These are phyloP conservation scores for Plasmodium falciparum DNA, from an alignment of 169 alveolate species.

Conservation along the genomic window DNA sequence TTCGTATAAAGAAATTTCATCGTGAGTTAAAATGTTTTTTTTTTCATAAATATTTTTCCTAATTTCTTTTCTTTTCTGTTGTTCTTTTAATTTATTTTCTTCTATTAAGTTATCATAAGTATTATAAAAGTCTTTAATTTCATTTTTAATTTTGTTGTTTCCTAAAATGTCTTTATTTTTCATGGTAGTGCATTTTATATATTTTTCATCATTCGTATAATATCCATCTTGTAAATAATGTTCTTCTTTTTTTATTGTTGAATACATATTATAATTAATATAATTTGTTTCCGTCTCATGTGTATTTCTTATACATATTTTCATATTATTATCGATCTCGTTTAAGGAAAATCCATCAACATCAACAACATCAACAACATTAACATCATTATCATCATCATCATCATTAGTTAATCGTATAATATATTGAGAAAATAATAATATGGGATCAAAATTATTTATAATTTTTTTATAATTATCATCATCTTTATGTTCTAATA, in stretches of 20 bases:
- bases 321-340: not conserved
- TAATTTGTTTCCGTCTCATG: not conserved
- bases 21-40: constrained; percentile 37
- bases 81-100: constrained; percentile 32
- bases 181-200: not conserved
- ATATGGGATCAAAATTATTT: constrained; percentile 54
- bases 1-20: constrained; percentile 47
- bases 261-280: not conserved
- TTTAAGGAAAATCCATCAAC: not conserved
- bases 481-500: constrained; percentile 48
- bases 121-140: constrained; percentile 39
- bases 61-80: constrained; percentile 37
- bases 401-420: constrained; percentile 47
- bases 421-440: constrained; percentile 55
- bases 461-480: constrained; percentile 21
- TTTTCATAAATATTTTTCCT: constrained; percentile 46
- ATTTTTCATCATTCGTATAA: too few species aligned
- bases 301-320: not conserved
- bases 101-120: constrained; percentile 13
- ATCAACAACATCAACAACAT: not conserved
- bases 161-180: constrained; percentile 1
- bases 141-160: constrained; percentile 1
- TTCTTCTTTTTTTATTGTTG: not conserved
- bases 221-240: too few species aligned
- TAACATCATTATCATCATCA: too few species aligned